A percentile compares a stretch with the other conserved stretches of the same genome.
phyloP scores from a whole-genome alignment of 345 rosid species.

The Viola odorata region DNA sequence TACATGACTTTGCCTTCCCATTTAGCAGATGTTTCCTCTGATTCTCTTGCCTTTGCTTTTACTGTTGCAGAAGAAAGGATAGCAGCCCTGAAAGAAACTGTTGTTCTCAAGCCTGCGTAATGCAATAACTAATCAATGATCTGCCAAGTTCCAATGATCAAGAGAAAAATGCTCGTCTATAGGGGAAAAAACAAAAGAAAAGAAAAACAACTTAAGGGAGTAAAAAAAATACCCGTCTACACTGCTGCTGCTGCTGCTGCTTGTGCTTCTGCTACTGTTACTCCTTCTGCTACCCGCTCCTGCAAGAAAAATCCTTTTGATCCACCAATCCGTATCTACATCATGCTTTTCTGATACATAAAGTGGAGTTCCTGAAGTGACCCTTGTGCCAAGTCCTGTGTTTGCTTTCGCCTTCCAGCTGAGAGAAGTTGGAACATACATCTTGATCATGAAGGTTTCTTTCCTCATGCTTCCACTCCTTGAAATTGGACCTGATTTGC shows the following conservation, averaged over 20 bases:
- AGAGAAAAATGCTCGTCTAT: not conserved
- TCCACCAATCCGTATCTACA: constrained; percentile 11
- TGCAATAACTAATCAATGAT: not conserved
- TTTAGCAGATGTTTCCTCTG: constrained; percentile 21
- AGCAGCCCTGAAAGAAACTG: constrained; percentile 27
- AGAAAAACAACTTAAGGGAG: not conserved
- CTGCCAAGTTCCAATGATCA: not conserved
- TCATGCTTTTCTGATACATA: constrained; percentile 15
- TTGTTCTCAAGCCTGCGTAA: constrained; percentile 10
- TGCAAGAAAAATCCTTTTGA: constrained; percentile 11
- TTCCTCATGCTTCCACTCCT: constrained; percentile 38
- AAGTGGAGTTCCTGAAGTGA: constrained; percentile 25
- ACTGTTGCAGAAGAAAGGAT: constrained; percentile 22
- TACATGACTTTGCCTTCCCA: not conserved
- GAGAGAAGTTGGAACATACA: constrained; percentile 32
- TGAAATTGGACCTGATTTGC: constrained; percentile 16
- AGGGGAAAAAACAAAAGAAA: not conserved
- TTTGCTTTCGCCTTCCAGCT: constrained; percentile 22
- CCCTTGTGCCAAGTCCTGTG: constrained; percentile 19
- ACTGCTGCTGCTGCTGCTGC: constrained; percentile 10
- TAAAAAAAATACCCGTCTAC: constrained; percentile 28
- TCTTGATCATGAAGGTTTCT: constrained; percentile 43
- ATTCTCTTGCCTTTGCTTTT: constrained; percentile 12
- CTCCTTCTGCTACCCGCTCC: constrained; percentile 6
- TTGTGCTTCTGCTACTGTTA: constrained; percentile 9